Conservation (phyloP, 441 rosid species). For the Flueggea neowawraea region DNA sequence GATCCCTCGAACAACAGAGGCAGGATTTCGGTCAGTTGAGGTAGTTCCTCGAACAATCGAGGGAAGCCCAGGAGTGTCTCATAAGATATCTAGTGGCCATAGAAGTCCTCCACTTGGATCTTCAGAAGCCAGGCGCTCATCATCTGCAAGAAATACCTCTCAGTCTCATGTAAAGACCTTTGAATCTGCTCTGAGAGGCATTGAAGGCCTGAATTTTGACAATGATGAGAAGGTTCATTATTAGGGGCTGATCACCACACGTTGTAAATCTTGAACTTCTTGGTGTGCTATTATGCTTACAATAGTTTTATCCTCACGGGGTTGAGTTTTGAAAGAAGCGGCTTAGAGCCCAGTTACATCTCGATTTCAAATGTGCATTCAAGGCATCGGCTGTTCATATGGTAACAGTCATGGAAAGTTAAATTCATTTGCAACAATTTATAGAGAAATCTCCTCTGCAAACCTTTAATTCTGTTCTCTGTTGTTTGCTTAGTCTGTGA, state of each 20-base stretch:
- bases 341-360: slow-evolving; percentile 7
- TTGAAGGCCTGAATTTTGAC: slow-evolving; percentile 63
- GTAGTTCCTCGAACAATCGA: slow-evolving; percentile 25
- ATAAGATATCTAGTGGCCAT: slow-evolving; percentile 39
- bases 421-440: slow-evolving; percentile 3
- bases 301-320: slow-evolving; percentile 15
- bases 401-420: slow-evolving; percentile 1
- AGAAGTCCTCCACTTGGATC: slow-evolving; percentile 43
- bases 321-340: slow-evolving; percentile 15
- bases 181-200: slow-evolving; percentile 67
- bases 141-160: slow-evolving; percentile 43
- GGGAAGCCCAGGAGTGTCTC: slow-evolving; percentile 43
- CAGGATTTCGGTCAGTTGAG: not conserved
- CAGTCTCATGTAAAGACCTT: slow-evolving; percentile 47
- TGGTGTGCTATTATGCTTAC: slow-evolving; percentile 15
- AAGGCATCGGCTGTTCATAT: slow-evolving; percentile 1
- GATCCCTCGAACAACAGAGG: not conserved
- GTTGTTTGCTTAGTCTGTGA: too few relatives aligned
- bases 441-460: slow-evolving; percentile 3
- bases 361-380: slow-evolving; percentile 4
- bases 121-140: slow-evolving; percentile 50
- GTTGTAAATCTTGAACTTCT: slow-evolving; percentile 34
- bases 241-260: slow-evolving; percentile 22
- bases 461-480: not conserved
- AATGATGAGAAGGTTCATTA: slow-evolving; percentile 61